A percentile compares a stretch with the other conserved stretches of the same genome.
Evolutionary conservation across 768 basidiomycete genomes (phyloP).

Genomic region (Lepiota venenata): DNA sequence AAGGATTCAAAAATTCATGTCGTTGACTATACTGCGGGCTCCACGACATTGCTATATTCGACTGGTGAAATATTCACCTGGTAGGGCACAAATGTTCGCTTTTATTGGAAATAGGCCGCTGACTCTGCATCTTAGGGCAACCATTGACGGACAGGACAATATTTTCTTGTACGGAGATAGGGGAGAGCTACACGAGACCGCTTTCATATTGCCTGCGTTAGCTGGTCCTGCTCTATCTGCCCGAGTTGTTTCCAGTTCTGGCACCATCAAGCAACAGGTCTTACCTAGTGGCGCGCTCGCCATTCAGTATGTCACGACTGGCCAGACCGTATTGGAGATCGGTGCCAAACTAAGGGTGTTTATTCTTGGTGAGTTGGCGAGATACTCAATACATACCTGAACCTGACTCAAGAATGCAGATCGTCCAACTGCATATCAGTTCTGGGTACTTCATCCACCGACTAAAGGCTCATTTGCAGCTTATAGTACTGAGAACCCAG

Average conservation of each 20-base stretch:
- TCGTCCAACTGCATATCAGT: conserved; percentile 45
- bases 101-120: too few relatives aligned
- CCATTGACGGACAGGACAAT: conserved; percentile 43
- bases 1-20: conserved; percentile 52
- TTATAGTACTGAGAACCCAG: conserved; percentile 38
- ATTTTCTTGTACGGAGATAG: conserved; percentile 45
- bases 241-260: conserved; percentile 32
- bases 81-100: conserved; percentile 17
- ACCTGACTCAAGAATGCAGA: conserved; percentile 24
- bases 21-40: conserved; percentile 45
- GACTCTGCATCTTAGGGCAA: conserved; percentile 31
- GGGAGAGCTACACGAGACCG: conserved; percentile 47
- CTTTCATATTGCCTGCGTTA: conserved; percentile 31
- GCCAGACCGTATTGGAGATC: conserved; percentile 44
- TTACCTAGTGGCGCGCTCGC: conserved; percentile 33
- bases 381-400: background rate
- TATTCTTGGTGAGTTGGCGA: conserved; percentile 34
- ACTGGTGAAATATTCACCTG: conserved; percentile 49
- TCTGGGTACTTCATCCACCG: conserved; percentile 47
- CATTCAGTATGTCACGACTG: conserved; percentile 42
- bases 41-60: conserved; percentile 41
- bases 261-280: conserved; percentile 30
- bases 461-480: conserved; percentile 31
- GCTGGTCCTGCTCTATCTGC: conserved; percentile 22
- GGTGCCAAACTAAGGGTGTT: conserved; percentile 37